These are phyloP conservation scores for Fusarium mexicanum DNA, from an alignment of 2,329 filamentous ascomycete species.

Conservation along the genomic window DNA sequence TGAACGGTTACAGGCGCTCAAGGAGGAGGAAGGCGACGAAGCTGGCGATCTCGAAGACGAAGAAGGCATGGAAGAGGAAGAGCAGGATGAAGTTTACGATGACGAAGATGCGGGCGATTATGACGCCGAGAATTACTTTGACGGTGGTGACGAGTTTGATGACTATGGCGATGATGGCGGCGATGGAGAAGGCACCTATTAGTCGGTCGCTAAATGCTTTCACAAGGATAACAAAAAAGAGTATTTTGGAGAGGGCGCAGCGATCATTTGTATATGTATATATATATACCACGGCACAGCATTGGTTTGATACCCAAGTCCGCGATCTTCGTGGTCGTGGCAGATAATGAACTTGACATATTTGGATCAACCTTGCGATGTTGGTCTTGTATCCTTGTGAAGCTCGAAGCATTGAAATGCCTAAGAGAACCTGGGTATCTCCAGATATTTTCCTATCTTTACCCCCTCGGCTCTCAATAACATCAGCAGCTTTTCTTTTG, in stretches of 20 bases:
- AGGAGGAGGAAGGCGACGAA: slow-evolving; percentile 62
- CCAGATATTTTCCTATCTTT: background rate
- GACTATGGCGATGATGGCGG: slow-evolving; percentile 64
- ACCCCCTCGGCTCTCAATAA: background rate
- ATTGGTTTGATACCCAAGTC: slow-evolving; percentile 44
- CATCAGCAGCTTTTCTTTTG: background rate
- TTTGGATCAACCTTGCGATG: background rate
- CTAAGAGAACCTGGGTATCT: background rate
- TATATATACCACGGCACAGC: slow-evolving; percentile 26
- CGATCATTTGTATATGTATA: slow-evolving; percentile 36
- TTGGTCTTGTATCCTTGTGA: background rate
- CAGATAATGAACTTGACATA: slow-evolving; percentile 36
- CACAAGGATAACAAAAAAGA: background rate
- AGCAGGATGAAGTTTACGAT: slow-evolving; percentile 62
- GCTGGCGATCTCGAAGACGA: slow-evolving; percentile 61
- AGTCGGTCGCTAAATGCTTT: slow-evolving; percentile 4
- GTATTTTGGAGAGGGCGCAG: slow-evolving; percentile 8
- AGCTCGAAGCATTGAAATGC: background rate
- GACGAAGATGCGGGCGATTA: slow-evolving; percentile 70
- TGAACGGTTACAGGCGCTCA: slow-evolving; percentile 57
- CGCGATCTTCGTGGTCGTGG: slow-evolving; percentile 21
- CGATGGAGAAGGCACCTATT: slow-evolving; percentile 57
- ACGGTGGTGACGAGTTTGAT: slow-evolving; percentile 65
- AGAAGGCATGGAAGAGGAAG: slow-evolving; percentile 57
- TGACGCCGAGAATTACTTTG: slow-evolving; percentile 69